Conservation (phyloP, 2,329 filamentous ascomycete genomes). For the Tolypocladium paradoxum region DNA sequence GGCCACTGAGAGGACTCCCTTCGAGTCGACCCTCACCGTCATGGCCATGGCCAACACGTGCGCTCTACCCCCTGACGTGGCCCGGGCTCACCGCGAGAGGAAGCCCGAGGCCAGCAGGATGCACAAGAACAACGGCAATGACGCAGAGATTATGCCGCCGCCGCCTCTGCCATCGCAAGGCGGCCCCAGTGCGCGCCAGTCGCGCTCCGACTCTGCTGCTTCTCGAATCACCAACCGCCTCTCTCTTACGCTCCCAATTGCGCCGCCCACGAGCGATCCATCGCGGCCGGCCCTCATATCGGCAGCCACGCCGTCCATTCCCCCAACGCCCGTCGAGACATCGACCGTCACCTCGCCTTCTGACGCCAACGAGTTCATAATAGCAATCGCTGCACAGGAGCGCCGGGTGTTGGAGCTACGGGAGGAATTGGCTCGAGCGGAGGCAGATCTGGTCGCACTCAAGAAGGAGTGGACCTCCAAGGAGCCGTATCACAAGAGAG, state of each 20-base stretch:
- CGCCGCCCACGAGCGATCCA: slow-evolving; percentile 39
- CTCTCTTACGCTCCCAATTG: slow-evolving; percentile 52
- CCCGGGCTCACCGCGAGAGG: background rate
- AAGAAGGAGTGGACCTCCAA: slow-evolving; percentile 77
- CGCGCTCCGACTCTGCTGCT: slow-evolving; percentile 40
- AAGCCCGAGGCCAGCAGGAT: background rate
- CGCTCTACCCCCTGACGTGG: slow-evolving; percentile 1
- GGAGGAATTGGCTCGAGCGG: slow-evolving; percentile 79
- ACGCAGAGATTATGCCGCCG: slow-evolving; percentile 19
- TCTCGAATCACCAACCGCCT: slow-evolving; percentile 47
- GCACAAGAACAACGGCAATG: background rate
- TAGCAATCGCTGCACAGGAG: slow-evolving; percentile 86
- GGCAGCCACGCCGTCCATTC: slow-evolving; percentile 26
- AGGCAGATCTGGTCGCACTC: slow-evolving; percentile 61
- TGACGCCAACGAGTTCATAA: slow-evolving; percentile 62
- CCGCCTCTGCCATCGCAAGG: slow-evolving; percentile 29
- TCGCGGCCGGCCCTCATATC: slow-evolving; percentile 40
- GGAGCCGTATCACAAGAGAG: slow-evolving; percentile 66
- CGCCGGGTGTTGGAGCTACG: slow-evolving; percentile 79
- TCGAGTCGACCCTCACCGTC: slow-evolving; percentile 12
- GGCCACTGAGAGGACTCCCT: slow-evolving; percentile 23
- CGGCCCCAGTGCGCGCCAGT: slow-evolving; percentile 30
- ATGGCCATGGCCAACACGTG: slow-evolving; percentile 14
- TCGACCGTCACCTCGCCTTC: slow-evolving; percentile 32
- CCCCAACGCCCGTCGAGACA: slow-evolving; percentile 39